Percentiles rank a stretch among this genome's conserved stretches.
Evolutionary conservation across 1,284 basidiomycete species (phyloP).

Genomic region (Rhizopogon parksii): DNA sequence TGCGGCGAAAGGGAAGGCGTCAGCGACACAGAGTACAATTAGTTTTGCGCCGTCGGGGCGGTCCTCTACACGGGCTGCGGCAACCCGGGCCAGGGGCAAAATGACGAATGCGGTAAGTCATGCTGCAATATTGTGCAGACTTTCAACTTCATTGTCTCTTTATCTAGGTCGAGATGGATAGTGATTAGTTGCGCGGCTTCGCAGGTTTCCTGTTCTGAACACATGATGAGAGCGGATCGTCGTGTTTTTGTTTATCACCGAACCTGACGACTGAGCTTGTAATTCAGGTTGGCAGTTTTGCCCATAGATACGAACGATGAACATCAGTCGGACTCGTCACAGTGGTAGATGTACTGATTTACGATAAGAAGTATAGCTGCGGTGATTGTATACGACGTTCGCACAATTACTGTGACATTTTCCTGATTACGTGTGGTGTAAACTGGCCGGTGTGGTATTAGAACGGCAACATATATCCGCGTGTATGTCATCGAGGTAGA

Average conservation of each 20-base stretch:
- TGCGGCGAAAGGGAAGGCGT: constrained; percentile 29
- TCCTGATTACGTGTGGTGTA: too few species aligned
- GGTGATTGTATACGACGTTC: too few species aligned
- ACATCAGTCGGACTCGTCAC: too few species aligned
- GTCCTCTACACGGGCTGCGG: constrained; percentile 48
- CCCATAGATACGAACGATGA: too few species aligned
- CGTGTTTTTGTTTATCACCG: neutral
- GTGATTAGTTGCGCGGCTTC: constrained; percentile 16
- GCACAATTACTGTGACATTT: too few species aligned
- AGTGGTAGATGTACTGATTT: too few species aligned
- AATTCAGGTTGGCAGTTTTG: too few species aligned
- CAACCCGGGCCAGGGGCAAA: constrained; percentile 49
- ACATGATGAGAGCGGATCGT: neutral
- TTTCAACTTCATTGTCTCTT: neutral
- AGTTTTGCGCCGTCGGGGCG: constrained; percentile 57
- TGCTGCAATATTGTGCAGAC: neutral
- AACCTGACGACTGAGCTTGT: neutral
- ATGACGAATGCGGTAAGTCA: constrained; percentile 31
- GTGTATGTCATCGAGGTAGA: too few species aligned
- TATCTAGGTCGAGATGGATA: constrained; percentile 23
- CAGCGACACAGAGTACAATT: constrained; percentile 46
- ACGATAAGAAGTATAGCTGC: too few species aligned
- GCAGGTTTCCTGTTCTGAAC: neutral
- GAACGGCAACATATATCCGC: too few species aligned
- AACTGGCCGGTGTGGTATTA: too few species aligned